Percentiles rank a stretch among this genome's conserved stretches.
Conservation (phyloP, 202 grass and related monocot genomes). For the Dendrocalamus latiflorus region DNA sequence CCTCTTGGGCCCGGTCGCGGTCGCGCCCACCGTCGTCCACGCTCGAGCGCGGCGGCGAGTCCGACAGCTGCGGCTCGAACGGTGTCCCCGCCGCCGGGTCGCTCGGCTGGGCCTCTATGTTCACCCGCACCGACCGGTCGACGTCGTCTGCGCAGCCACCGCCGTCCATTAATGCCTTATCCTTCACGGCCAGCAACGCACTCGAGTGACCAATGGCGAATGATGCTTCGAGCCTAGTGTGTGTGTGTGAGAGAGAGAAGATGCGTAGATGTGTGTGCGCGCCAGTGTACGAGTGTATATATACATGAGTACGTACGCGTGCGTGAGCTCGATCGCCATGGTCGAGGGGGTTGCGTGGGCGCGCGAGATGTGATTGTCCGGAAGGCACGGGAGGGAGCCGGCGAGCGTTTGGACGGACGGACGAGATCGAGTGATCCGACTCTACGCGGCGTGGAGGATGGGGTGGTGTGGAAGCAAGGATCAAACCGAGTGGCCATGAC, state of each 20-base stretch:
- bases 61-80: conserved; percentile 60
- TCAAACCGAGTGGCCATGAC: background rate
- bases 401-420: background rate
- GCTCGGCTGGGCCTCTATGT: conserved; percentile 46
- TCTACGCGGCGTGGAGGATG: background rate
- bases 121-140: conserved; percentile 33
- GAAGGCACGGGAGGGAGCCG: conserved; percentile 47
- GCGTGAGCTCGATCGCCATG: conserved; percentile 28
- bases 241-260: background rate
- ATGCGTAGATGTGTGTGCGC: background rate
- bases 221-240: background rate
- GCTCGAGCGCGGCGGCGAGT: conserved; percentile 17
- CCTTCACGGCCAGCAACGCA: background rate
- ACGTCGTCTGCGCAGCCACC: background rate
- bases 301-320: background rate
- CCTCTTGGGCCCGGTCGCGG: background rate
- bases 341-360: conserved; percentile 28
- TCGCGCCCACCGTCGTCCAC: background rate
- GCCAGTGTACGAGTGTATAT: conserved; percentile 21
- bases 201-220: background rate
- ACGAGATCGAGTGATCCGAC: background rate
- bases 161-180: background rate
- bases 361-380: conserved; percentile 41
- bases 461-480: conserved; percentile 41
- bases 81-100: conserved; percentile 31